Conservation (phyloP, 2,329 filamentous ascomycete genomes). For the Botryosphaeria dothidea region DNA sequence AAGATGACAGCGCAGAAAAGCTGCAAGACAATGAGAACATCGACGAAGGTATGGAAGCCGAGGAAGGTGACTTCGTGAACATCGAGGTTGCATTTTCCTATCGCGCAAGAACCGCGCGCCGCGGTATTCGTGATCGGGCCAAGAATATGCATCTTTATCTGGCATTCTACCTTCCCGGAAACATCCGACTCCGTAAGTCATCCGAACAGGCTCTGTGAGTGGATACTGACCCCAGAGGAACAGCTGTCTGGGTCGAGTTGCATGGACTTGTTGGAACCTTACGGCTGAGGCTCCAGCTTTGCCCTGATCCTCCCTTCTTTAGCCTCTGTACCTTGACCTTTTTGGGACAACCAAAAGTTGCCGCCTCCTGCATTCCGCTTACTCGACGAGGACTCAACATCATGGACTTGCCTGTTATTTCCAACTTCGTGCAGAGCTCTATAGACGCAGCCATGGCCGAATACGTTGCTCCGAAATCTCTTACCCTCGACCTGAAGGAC, state of each 20-base stretch:
- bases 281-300: slow-evolving; percentile 69
- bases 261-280: slow-evolving; percentile 71
- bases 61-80: slow-evolving; percentile 78
- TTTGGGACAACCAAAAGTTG: slow-evolving; percentile 72
- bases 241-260: slow-evolving; percentile 72
- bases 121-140: slow-evolving; percentile 61
- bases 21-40: slow-evolving; percentile 38
- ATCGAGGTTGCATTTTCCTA: slow-evolving; percentile 76
- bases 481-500: slow-evolving; percentile 73
- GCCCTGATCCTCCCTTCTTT: slow-evolving; percentile 76
- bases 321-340: slow-evolving; percentile 73
- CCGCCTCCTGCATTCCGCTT: slow-evolving; percentile 69
- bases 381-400: slow-evolving; percentile 70
- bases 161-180: slow-evolving; percentile 67
- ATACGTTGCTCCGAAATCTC: slow-evolving; percentile 74
- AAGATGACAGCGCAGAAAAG: slow-evolving; percentile 32
- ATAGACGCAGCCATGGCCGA: slow-evolving; percentile 73
- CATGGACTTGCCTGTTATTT: slow-evolving; percentile 74
- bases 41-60: slow-evolving; percentile 68
- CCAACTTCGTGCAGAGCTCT: slow-evolving; percentile 72
- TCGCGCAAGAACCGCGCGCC: slow-evolving; percentile 61
- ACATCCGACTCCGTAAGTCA: slow-evolving; percentile 52
- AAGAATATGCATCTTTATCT: slow-evolving; percentile 74
- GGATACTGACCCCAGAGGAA: background rate
- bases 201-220: background rate